Conservation (phyloP, 192 early-diverging fungal genomes). For the Coemansia pectinata region DNA sequence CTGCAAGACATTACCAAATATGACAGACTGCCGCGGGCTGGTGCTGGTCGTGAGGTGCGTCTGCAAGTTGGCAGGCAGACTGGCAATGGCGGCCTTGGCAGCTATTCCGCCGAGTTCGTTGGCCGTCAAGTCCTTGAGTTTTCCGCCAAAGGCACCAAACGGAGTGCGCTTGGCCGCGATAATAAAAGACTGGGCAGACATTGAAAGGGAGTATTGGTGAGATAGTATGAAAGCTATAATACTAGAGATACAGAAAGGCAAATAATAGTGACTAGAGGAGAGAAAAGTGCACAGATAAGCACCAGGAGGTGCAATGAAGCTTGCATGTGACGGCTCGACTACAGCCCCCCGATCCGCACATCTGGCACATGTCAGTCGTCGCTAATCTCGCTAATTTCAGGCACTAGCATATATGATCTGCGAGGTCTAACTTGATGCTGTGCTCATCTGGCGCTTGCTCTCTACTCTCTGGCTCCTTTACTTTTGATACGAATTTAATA, state of each 20-base stretch:
- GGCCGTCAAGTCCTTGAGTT: slow-evolving; percentile 82
- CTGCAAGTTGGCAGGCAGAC: slow-evolving; percentile 76
- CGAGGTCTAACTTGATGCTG: background rate
- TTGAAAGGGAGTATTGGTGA: background rate
- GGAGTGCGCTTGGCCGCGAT: slow-evolving; percentile 82
- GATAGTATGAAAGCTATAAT: background rate
- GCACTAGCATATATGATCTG: background rate
- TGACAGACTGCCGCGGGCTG: slow-evolving; percentile 66
- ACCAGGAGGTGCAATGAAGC: background rate
- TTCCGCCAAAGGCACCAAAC: slow-evolving; percentile 94
- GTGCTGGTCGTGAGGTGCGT: slow-evolving; percentile 27
- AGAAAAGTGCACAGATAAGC: background rate
- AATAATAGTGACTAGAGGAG: background rate
- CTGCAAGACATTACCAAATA: slow-evolving; percentile 94
- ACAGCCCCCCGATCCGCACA: slow-evolving; percentile 1
- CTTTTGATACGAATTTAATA: background rate
- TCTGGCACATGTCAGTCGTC: background rate
- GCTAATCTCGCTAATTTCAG: background rate
- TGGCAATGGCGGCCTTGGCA: slow-evolving; percentile 82
- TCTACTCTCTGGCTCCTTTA: background rate
- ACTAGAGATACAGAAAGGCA: background rate
- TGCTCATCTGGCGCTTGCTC: background rate
- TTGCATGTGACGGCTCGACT: background rate
- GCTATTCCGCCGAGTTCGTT: slow-evolving; percentile 88
- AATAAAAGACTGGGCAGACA: slow-evolving; percentile 66